Evolutionary conservation across 257 asterid species (phyloP).

Genomic region (Orobanche coerulescens): DNA sequence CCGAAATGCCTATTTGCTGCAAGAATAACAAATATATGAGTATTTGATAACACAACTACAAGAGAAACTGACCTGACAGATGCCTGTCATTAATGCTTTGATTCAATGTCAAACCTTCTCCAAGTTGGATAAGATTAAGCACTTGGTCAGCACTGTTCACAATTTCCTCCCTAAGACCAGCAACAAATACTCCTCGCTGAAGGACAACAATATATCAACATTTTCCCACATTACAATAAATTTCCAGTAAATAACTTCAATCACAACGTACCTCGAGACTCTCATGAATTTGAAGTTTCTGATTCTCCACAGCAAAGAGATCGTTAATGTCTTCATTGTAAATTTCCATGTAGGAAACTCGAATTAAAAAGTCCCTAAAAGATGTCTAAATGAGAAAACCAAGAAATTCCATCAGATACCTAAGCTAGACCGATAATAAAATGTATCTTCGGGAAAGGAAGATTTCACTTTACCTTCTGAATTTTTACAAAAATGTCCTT

Average conservation of each 20-base stretch:
- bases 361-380: constrained; percentile 81
- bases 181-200: constrained; percentile 96
- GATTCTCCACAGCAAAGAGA: constrained; percentile 82
- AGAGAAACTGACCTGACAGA: constrained; percentile 3
- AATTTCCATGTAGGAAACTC: constrained; percentile 98
- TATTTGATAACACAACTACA: constrained; percentile 14
- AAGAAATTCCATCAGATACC: constrained; percentile 10
- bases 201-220: constrained; percentile 21
- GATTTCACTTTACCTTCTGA: constrained; percentile 46
- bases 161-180: constrained; percentile 94
- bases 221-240: constrained; percentile 8
- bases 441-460: background rate
- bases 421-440: background rate
- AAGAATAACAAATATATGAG: constrained; percentile 18
- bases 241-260: background rate
- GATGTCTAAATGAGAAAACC: constrained; percentile 38
- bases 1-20: constrained; percentile 98
- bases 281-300: constrained; percentile 93
- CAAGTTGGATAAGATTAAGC: constrained; percentile 69
- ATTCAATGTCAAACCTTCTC: constrained; percentile 69
- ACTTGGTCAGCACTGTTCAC: constrained; percentile 84
- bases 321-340: constrained; percentile 94
- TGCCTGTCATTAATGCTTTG: constrained; percentile 15
- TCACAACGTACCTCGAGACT: constrained; percentile 73
- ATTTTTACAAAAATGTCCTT: constrained; percentile 64